Percentiles rank a stretch among this genome's conserved stretches.
These are phyloP conservation scores for Berberis thunbergii DNA, from an alignment of 164 flowering plant genomes.

Conservation along the genomic window DNA sequence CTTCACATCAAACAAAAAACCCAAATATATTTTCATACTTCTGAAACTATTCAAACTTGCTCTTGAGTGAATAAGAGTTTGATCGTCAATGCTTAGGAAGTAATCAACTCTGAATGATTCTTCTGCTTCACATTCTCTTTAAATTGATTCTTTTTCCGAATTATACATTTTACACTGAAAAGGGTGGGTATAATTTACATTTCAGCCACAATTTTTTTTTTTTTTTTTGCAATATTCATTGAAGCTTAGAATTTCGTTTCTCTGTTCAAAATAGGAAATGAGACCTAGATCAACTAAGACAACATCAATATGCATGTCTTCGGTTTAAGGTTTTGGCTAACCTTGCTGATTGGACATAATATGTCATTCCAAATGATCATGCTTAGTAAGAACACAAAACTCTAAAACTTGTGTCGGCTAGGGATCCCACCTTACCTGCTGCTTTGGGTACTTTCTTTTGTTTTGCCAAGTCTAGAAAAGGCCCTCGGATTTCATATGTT, in stretches of 20 bases:
- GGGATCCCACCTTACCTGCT: constrained; percentile 5
- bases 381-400: constrained; percentile 9
- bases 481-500: constrained; percentile 6
- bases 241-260: background rate
- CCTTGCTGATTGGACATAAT: constrained; percentile 7
- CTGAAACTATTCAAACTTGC: background rate
- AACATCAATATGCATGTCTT: constrained; percentile 13
- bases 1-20: constrained; percentile 3
- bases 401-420: constrained; percentile 8
- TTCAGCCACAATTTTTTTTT: constrained; percentile 1
- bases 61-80: background rate
- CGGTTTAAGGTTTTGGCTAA: constrained; percentile 13
- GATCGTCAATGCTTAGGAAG: constrained; percentile 2
- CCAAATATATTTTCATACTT: background rate
- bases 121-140: background rate
- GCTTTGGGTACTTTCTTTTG: constrained; percentile 1
- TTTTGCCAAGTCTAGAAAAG: constrained; percentile 3
- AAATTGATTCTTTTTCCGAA: background rate
- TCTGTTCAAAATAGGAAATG: background rate
- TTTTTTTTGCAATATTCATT: too few species aligned
- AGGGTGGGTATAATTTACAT: constrained; percentile 4
- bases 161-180: background rate
- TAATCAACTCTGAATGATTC: constrained; percentile 9
- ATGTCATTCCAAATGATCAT: constrained; percentile 13
- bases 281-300: constrained; percentile 7